A percentile compares a stretch with the other conserved stretches of the same genome.
Evolutionary conservation across 805 yeast species (phyloP).

Genomic region (Torulaspora indica): DNA sequence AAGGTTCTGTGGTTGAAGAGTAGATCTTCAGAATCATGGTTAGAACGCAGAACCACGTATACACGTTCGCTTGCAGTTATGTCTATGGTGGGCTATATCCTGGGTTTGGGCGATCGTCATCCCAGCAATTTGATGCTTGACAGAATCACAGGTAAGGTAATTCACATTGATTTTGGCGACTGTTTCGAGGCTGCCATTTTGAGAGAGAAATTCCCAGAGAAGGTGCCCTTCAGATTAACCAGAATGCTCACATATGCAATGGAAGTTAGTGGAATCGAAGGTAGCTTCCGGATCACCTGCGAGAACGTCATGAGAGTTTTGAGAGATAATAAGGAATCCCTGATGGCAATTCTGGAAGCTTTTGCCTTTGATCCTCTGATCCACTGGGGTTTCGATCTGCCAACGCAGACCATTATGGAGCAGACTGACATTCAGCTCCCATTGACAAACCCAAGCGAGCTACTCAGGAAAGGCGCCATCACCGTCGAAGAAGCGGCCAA

Average conservation of each 20-base stretch:
- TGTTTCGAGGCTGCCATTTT: constrained; percentile 97
- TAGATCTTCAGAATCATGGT: constrained; percentile 94
- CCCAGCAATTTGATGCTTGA: constrained; percentile 96
- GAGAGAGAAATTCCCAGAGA: constrained; percentile 95
- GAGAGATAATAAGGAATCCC: constrained; percentile 88
- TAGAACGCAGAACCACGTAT: constrained; percentile 93
- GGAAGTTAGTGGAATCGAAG: constrained; percentile 99
- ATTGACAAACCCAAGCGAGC: constrained; percentile 62
- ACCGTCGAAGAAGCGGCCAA: constrained; percentile 71
- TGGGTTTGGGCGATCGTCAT: constrained; percentile 96
- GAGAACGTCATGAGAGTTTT: constrained; percentile 95
- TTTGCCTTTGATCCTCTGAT: constrained; percentile 98
- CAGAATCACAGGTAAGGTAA: constrained; percentile 87
- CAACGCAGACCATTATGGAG: constrained; percentile 70
- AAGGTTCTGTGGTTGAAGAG: constrained; percentile 95
- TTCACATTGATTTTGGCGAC: constrained; percentile 98
- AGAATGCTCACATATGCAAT: constrained; percentile 96
- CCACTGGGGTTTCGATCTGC: constrained; percentile 97
- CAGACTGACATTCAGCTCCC: constrained; percentile 68
- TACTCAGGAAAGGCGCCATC: constrained; percentile 66
- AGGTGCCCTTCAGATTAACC: constrained; percentile 94
- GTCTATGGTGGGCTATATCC: constrained; percentile 98
- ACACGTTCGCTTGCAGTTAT: constrained; percentile 94
- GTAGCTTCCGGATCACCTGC: constrained; percentile 92
- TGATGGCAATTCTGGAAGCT: constrained; percentile 97